These are phyloP conservation scores for Russula compacta DNA, from an alignment of 768 basidiomycete species.

Conservation along the genomic window DNA sequence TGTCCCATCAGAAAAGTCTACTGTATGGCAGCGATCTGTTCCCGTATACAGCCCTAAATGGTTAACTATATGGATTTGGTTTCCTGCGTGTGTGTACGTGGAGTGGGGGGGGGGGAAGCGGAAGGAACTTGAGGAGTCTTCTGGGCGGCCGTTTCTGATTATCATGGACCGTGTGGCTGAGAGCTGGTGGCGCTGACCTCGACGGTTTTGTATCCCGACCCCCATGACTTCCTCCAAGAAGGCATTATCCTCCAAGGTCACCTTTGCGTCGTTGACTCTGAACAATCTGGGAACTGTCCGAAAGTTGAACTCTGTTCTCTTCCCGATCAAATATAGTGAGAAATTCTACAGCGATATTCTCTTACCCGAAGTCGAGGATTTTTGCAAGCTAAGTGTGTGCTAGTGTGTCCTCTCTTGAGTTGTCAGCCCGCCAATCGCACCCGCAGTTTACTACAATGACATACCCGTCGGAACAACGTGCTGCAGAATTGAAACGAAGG, in stretches of 20 bases:
- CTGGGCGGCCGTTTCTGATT: not conserved
- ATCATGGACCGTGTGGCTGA: not conserved
- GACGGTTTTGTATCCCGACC: constrained; percentile 22
- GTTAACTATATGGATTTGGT: not conserved
- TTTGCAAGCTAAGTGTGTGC: constrained; percentile 78
- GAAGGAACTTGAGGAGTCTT: not conserved
- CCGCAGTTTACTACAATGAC: constrained; percentile 84
- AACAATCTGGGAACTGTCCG: constrained; percentile 74
- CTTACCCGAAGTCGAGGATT: constrained; percentile 68
- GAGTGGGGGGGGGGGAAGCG: too few relatives aligned
- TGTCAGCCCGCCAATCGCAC: not conserved
- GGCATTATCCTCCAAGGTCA: constrained; percentile 37
- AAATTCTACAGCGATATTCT: constrained; percentile 81
- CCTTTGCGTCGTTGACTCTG: constrained; percentile 63
- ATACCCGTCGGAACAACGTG: constrained; percentile 84
- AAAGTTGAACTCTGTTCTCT: constrained; percentile 67
- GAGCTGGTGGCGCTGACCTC: constrained; percentile 7
- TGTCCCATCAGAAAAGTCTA: constrained; percentile 13
- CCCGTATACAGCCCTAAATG: constrained; percentile 19
- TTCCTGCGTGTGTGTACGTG: not conserved
- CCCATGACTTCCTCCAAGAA: constrained; percentile 27
- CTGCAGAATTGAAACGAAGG: constrained; percentile 69
- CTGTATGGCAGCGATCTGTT: constrained; percentile 13
- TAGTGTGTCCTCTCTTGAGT: constrained; percentile 6
- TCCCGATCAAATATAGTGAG: constrained; percentile 84